These are phyloP conservation scores for Colletotrichum musae DNA, from an alignment of 2,329 filamentous ascomycete species.

Conservation along the genomic window DNA sequence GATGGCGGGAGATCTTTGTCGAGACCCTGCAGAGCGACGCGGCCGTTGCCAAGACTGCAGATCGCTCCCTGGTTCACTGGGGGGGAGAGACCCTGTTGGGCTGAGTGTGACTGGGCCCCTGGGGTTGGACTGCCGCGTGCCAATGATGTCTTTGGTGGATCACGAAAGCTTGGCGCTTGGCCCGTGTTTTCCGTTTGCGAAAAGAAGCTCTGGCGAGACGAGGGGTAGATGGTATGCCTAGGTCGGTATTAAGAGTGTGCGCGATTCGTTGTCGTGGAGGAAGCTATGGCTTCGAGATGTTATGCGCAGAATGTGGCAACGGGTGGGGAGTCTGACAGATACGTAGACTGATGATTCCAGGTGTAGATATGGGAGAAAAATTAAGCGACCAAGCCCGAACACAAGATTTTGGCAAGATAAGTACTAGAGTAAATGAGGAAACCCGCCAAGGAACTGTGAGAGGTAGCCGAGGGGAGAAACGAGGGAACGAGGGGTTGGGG, in stretches of 20 bases:
- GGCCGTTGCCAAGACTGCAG: constrained; percentile 40
- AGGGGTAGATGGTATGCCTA: neutral
- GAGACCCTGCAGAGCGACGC: constrained; percentile 28
- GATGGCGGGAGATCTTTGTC: constrained; percentile 28
- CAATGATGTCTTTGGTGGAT: constrained; percentile 28
- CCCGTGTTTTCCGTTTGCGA: constrained; percentile 22
- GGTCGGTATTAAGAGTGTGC: no score
- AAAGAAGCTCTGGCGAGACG: neutral
- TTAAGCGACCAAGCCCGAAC: neutral
- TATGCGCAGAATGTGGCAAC: neutral
- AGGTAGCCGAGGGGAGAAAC: neutral
- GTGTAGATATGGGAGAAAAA: neutral
- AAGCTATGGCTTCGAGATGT: neutral
- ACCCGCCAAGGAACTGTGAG: neutral
- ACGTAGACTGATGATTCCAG: neutral
- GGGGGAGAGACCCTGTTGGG: constrained; percentile 24
- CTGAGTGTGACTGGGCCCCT: constrained; percentile 10
- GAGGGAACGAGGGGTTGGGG: neutral
- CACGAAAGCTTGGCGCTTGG: constrained; percentile 21
- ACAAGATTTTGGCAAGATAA: neutral
- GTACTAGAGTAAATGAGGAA: neutral
- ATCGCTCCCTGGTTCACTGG: constrained; percentile 10
- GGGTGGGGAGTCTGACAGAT: neutral
- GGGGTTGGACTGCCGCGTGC: constrained; percentile 16
- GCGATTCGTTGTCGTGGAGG: neutral